These are phyloP conservation scores for Lactarius vividus DNA, from an alignment of 768 basidiomycete genomes.

Conservation along the genomic window DNA sequence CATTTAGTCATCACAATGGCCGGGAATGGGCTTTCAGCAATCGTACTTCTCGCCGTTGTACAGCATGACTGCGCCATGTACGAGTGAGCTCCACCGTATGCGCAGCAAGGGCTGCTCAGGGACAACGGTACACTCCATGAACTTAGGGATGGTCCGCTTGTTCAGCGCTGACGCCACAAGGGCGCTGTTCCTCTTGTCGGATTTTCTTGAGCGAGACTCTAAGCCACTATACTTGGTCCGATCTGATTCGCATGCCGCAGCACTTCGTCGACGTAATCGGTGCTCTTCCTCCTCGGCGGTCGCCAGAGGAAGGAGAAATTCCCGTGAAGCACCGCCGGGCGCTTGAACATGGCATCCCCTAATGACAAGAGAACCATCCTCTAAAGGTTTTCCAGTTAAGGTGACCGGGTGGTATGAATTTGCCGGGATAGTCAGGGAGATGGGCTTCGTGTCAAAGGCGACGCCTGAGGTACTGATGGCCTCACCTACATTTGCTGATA, in stretches of 20 bases:
- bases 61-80: conserved; percentile 91
- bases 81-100: conserved; percentile 84
- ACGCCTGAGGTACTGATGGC: conserved; percentile 74
- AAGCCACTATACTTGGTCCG: conserved; percentile 75
- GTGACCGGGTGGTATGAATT: conserved; percentile 70
- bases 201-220: conserved; percentile 60
- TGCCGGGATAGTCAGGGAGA: conserved; percentile 68
- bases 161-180: conserved; percentile 31
- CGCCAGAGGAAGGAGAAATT: conserved; percentile 73
- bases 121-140: conserved; percentile 80
- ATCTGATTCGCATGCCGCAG: conserved; percentile 60
- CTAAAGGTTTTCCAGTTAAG: conserved; percentile 62
- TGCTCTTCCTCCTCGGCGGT: conserved; percentile 69
- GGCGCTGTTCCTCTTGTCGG: conserved; percentile 40
- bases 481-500: not conserved
- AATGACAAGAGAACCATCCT: conserved; percentile 64
- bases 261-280: conserved; percentile 53
- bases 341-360: conserved; percentile 80
- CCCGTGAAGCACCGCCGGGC: conserved; percentile 64
- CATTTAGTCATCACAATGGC: conserved; percentile 18
- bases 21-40: too few species aligned
- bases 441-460: conserved; percentile 61
- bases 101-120: conserved; percentile 85
- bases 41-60: conserved; percentile 90
- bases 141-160: conserved; percentile 41